These are phyloP conservation scores for Debaryomycetaceae sp. DNA, from an alignment of 1,139 yeast genomes.

Conservation along the genomic window DNA sequence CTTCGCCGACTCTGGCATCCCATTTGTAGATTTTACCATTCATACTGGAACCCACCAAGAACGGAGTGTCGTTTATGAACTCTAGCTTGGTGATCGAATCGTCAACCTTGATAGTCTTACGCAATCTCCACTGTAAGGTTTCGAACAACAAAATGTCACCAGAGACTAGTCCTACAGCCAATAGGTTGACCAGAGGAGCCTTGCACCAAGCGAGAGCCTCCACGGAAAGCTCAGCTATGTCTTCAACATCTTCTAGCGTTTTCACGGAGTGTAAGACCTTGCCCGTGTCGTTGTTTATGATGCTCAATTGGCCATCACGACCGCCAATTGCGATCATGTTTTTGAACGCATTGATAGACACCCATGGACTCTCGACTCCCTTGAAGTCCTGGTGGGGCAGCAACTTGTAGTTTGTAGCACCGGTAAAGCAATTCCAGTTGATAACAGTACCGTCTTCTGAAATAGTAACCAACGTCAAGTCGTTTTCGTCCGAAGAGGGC, in stretches of 20 bases:
- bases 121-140: conserved; percentile 79
- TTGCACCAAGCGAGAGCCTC: conserved; percentile 87
- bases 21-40: conserved; percentile 83
- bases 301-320: conserved; percentile 78
- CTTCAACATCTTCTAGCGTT: conserved; percentile 61
- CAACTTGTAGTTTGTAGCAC: conserved; percentile 62
- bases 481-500: conserved; percentile 56
- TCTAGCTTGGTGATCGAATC: conserved; percentile 83
- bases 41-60: conserved; percentile 71
- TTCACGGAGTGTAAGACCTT: conserved; percentile 61
- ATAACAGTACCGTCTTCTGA: conserved; percentile 89
- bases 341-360: conserved; percentile 50
- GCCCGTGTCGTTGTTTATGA: conserved; percentile 73
- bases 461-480: conserved; percentile 64
- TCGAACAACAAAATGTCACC: conserved; percentile 84
- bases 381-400: conserved; percentile 59
- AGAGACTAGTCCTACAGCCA: conserved; percentile 87
- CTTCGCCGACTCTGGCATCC: conserved; percentile 84
- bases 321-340: conserved; percentile 72
- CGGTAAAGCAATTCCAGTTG: conserved; percentile 87
- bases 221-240: conserved; percentile 70
- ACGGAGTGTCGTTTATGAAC: conserved; percentile 56
- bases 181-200: conserved; percentile 47
- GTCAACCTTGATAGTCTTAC: conserved; percentile 63
- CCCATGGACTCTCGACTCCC: conserved; percentile 86